These are phyloP conservation scores for Exophiala aquamarina DNA, from an alignment of 2,329 filamentous ascomycete genomes.

Conservation along the genomic window DNA sequence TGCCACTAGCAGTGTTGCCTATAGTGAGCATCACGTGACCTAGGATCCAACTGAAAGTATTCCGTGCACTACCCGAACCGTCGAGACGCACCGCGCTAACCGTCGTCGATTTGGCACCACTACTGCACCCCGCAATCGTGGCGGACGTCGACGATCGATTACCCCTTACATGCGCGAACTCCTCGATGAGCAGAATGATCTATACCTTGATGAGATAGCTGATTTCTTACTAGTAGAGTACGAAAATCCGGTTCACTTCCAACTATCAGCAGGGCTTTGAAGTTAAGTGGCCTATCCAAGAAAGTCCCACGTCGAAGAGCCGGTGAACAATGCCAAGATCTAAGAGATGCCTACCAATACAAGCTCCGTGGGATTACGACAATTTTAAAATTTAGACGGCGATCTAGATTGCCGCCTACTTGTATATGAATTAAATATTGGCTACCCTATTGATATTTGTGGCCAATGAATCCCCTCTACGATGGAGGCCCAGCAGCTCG, in stretches of 20 bases:
- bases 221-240: constrained; percentile 33
- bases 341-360: constrained; percentile 34
- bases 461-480: no score
- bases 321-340: constrained; percentile 34
- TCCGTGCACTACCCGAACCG: no score
- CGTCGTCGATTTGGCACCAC: constrained; percentile 18
- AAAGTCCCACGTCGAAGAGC: constrained; percentile 34
- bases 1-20: constrained; percentile 3
- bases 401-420: no score
- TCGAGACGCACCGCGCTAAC: constrained; percentile 24
- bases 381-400: no score
- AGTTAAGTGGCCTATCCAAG: constrained; percentile 31
- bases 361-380: no score
- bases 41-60: no score
- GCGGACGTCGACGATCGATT: constrained; percentile 21
- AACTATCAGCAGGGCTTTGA: constrained; percentile 30
- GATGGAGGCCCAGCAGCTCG: no score
- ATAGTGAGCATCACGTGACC: not conserved
- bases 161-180: no score
- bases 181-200: constrained; percentile 32
- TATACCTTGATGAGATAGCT: constrained; percentile 31
- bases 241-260: constrained; percentile 19
- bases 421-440: no score
- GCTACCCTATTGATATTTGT: no score
- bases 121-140: constrained; percentile 11